These are phyloP conservation scores for Truncatella angustata DNA, from an alignment of 2,329 filamentous ascomycete genomes.

Conservation along the genomic window DNA sequence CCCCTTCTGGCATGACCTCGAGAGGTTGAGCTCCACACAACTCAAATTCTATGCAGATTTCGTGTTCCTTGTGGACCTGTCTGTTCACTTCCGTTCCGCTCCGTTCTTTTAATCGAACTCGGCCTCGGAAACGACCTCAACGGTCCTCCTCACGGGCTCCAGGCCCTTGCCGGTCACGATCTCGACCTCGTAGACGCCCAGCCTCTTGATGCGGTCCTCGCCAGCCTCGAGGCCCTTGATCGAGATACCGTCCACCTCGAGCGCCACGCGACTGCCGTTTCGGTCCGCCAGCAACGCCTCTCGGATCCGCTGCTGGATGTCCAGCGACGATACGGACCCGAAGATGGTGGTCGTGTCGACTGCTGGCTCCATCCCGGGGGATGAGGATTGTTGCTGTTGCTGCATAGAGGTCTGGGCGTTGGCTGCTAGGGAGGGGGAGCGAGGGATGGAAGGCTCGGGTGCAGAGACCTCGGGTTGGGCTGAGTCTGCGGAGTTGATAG, in stretches of 20 bases:
- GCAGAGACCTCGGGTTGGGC: constrained; percentile 12
- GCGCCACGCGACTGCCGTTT: constrained; percentile 31
- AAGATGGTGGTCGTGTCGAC: constrained; percentile 33
- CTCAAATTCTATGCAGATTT: no score
- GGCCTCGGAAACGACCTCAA: constrained; percentile 33
- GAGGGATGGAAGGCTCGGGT: constrained; percentile 16
- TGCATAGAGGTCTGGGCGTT: constrained; percentile 18
- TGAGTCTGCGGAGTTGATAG: constrained; percentile 21
- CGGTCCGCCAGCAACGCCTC: constrained; percentile 30
- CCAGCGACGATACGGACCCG: constrained; percentile 39
- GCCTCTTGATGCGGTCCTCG: constrained; percentile 37
- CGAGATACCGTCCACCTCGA: constrained; percentile 33
- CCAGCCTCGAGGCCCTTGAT: constrained; percentile 31
- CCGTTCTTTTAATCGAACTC: not conserved
- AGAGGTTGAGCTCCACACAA: no score
- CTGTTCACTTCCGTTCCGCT: no score
- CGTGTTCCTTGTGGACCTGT: no score
- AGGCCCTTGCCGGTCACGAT: constrained; percentile 29
- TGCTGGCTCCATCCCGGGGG: no score
- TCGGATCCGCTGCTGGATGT: constrained; percentile 34
- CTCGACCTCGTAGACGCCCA: constrained; percentile 38
- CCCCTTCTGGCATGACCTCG: no score
- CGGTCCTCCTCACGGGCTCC: constrained; percentile 28
- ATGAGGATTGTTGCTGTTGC: constrained; percentile 6
- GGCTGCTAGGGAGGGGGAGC: constrained; percentile 26